Evolutionary conservation across 2,329 filamentous ascomycete species (phyloP), one percentile per base, ranked within the genome.

Genomic region (Colletotrichum cordylinicola): DNA sequence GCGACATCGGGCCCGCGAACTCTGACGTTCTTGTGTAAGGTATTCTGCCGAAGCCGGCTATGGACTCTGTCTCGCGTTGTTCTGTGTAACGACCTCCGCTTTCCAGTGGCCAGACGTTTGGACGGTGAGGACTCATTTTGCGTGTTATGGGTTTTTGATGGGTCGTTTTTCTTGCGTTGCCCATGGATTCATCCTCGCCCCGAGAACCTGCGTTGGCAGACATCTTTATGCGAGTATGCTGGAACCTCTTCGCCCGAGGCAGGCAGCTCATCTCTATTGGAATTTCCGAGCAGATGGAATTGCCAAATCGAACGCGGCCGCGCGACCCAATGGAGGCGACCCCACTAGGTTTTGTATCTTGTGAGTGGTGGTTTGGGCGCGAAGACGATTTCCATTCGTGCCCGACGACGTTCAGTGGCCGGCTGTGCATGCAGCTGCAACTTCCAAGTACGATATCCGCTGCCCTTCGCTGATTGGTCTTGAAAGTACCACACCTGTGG

Each of bases 151-250:
- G 52, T 27, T 15, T n/a, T 61, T 13, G 48, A 27, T 15, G 12
- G 24, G 39, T 33, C n/a, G 15, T 68, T n/a, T 37, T 52, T n/a
- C 43, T 33, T 31, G 33, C 31, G 62, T 33, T 60, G 31, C 29
- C 43, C 12, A 29, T 24, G 9, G 8, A 15, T 61, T 24, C 16
- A 15, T 27, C 31, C 16, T 29, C 52, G 55, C 15, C 37, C 6
- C 35, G 69, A 31, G 21, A n/a, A 7, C 39, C 33, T 52, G 39
- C 64, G 55, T 31, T 31, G 39, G 35, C 31, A 16, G 31, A 6
- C 69, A 65, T 75, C 70, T 64, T 72, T 67, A 67, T 73, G 43
- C 27, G 69, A 58, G 56, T 62, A 15, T 35, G 27, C 35, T 52
- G 55, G 67, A 13, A 18, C 35, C 55, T 33, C 33, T 27, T 21